Conservation (phyloP, 2,329 filamentous ascomycete genomes). For the Triangularia setosa region DNA sequence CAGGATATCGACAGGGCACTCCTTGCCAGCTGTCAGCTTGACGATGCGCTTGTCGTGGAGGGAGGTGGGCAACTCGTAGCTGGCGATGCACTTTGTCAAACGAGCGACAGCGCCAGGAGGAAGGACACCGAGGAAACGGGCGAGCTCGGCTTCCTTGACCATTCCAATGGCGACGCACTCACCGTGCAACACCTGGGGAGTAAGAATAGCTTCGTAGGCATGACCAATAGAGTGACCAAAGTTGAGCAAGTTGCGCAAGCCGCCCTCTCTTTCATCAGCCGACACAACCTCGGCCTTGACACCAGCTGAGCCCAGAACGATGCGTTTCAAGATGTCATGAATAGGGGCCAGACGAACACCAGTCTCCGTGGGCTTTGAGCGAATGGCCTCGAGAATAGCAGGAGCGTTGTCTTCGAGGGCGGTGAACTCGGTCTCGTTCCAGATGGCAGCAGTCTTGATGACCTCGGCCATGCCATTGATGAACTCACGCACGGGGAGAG, state of each 20-base stretch:
- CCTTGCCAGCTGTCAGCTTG: conserved; percentile 78
- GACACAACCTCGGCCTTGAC: conserved; percentile 96
- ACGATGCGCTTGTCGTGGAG: conserved; percentile 78
- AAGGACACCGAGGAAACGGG: conserved; percentile 81
- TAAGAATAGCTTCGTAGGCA: conserved; percentile 91
- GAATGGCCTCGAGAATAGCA: conserved; percentile 69
- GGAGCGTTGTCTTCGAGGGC: conserved; percentile 78
- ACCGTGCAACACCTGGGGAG: conserved; percentile 91
- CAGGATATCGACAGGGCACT: conserved; percentile 79
- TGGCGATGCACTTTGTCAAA: conserved; percentile 88
- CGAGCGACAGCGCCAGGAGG: conserved; percentile 84
- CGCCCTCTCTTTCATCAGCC: conserved; percentile 88
- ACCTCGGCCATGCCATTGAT: conserved; percentile 99
- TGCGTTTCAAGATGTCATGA: conserved; percentile 64
- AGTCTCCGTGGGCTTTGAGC: conserved; percentile 51
- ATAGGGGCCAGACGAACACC: conserved; percentile 60
- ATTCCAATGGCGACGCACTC: conserved; percentile 97
- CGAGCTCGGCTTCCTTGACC: conserved; percentile 95
- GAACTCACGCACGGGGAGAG: conserved; percentile 84
- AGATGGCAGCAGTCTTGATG: conserved; percentile 95
- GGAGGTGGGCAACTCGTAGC: conserved; percentile 84
- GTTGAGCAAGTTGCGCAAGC: conserved; percentile 89
- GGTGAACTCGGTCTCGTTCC: conserved; percentile 83
- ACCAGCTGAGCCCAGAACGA: conserved; percentile 84
- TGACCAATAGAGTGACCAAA: conserved; percentile 98